Evolutionary conservation across 164 flowering plant genomes (phyloP), one percentile per base, ranked within the genome.

Genomic region (Aristolochia fimbriata): DNA sequence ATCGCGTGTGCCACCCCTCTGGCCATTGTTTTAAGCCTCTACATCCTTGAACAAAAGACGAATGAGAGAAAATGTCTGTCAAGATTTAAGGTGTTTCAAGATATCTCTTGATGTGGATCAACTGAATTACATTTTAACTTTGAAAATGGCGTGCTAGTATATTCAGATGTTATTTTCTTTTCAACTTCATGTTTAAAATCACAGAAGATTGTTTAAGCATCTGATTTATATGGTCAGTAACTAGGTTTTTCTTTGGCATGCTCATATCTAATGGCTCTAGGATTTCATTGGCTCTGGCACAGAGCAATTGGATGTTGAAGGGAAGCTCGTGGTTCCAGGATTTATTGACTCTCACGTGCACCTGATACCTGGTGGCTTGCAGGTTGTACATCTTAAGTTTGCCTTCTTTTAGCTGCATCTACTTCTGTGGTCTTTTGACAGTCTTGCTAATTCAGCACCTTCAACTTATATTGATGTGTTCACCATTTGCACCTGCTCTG

Each of bases 271-370:
- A 57, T 58, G 30, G 52, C 46, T 78, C 74, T 78, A 89, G 98
- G 84, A 74, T 41, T 76, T 83, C 53, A 74, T 71, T 4, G 82
- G 86, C 20, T 19, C 59, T 64, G 75, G 72, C 45, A 83, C 88
- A 7, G 54, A 66, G 60, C 78, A 50, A 69, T 51, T 90, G 76
- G 63, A 88, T 77, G 76, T 86, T 59, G 70, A 74, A 15, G 92
- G 97, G 57, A 90, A 88, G 68, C 62, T 87, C 68, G 92, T 90
- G 60, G 84, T 88, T 72, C 97, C 99, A 57, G 99, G 99, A 46
- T 85, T 93, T 71, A 81, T 93, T 55, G 99, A 93, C 76, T 89
- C 99, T 22, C 99, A 90, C 63, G 82, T 82, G 54, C 99, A 93
- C 76, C 69, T 93, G 9, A 69, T 93, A 63, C 70, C 1, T 58